A percentile compares a stretch with the other conserved stretches of the same genome.
Evolutionary conservation across 139 green algal species (phyloP).

Genomic region (Tetradesmus lagerheimii): DNA sequence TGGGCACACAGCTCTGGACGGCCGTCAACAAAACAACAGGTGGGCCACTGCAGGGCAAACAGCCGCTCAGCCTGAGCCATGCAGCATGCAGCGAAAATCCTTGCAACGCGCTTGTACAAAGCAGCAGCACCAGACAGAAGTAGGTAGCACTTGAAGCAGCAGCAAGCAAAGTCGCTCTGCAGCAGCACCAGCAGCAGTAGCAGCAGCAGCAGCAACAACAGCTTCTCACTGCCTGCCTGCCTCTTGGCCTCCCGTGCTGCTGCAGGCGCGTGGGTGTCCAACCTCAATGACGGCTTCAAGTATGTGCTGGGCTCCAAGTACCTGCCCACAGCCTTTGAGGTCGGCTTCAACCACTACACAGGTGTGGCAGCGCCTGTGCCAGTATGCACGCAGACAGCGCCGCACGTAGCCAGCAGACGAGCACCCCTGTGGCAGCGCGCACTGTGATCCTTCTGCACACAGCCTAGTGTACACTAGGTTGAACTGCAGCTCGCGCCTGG

Average conservation of each 20-base stretch:
- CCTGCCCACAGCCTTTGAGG: constrained; percentile 35
- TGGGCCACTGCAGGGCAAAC: background rate
- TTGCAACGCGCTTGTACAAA: background rate
- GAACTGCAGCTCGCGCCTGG: background rate
- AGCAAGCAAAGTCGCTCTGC: no score
- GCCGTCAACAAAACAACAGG: constrained; percentile 9
- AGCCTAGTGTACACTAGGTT: no score
- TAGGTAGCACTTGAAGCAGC: background rate
- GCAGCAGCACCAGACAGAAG: background rate
- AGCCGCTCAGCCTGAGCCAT: background rate
- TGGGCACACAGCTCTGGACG: constrained; percentile 13
- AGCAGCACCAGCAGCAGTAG: background rate
- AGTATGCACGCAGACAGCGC: no score
- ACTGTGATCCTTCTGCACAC: no score
- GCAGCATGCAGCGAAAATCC: background rate
- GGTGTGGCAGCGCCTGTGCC: background rate
- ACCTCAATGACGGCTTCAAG: constrained; percentile 31
- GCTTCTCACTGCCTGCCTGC: background rate
- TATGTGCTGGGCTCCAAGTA: constrained; percentile 43
- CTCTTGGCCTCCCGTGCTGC: background rate
- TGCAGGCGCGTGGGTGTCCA: background rate
- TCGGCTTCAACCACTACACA: constrained; percentile 25
- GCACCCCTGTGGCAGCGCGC: no score
- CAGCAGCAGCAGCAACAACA: background rate
- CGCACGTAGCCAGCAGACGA: no score